These are phyloP conservation scores for Gamarada debralockiae DNA, from an alignment of 495 filamentous ascomycete species.

Conservation along the genomic window DNA sequence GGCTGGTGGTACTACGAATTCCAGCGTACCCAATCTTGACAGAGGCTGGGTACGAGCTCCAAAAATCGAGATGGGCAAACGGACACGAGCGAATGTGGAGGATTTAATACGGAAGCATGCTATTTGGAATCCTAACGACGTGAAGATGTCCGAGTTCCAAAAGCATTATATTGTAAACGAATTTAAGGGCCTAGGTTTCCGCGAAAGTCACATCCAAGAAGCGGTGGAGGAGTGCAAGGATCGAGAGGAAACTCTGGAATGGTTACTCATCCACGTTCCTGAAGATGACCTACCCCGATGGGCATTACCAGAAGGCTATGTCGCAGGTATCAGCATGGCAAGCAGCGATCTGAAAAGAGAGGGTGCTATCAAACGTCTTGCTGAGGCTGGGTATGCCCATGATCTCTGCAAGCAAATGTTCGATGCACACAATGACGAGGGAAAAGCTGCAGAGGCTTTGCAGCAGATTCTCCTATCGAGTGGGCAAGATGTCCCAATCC, in stretches of 20 bases:
- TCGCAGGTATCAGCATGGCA: slow-evolving; percentile 80
- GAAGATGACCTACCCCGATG: slow-evolving; percentile 91
- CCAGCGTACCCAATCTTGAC: slow-evolving; percentile 33
- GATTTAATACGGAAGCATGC: slow-evolving; percentile 67
- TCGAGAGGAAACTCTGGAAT: slow-evolving; percentile 84
- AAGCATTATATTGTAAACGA: slow-evolving; percentile 65
- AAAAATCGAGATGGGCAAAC: slow-evolving; percentile 87
- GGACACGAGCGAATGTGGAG: slow-evolving; percentile 74
- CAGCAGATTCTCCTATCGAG: slow-evolving; percentile 63
- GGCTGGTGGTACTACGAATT: slow-evolving; percentile 15
- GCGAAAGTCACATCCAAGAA: slow-evolving; percentile 83
- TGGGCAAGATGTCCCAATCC: slow-evolving; percentile 22
- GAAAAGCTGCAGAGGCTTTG: slow-evolving; percentile 70
- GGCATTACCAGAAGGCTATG: slow-evolving; percentile 87
- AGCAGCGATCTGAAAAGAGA: slow-evolving; percentile 75
- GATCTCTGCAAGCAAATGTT: slow-evolving; percentile 78
- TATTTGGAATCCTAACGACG: slow-evolving; percentile 79
- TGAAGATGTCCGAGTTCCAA: slow-evolving; percentile 56
- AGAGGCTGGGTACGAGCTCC: slow-evolving; percentile 82
- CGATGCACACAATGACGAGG: slow-evolving; percentile 68
- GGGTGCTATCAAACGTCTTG: slow-evolving; percentile 74
- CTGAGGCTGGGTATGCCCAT: slow-evolving; percentile 73
- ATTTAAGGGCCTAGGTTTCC: slow-evolving; percentile 72
- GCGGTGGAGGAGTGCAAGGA: slow-evolving; percentile 84
- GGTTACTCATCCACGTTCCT: slow-evolving; percentile 93